These are phyloP conservation scores for Orbilia oligospora DNA, from an alignment of 2,329 filamentous ascomycete genomes.

Conservation along the genomic window DNA sequence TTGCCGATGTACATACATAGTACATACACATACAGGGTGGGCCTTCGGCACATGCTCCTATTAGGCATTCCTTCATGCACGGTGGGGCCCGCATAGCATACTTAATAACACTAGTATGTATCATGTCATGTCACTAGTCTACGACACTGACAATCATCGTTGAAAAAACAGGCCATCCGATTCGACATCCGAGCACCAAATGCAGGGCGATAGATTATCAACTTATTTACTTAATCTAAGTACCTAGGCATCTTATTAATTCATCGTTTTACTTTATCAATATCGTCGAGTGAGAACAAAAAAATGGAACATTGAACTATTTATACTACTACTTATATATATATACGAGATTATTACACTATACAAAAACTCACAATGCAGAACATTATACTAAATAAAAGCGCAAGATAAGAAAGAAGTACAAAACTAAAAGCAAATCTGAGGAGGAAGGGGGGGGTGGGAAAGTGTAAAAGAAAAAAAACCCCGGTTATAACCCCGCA, in stretches of 20 bases:
- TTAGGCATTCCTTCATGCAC: constrained; percentile 31
- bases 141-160: constrained; percentile 1
- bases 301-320: not conserved
- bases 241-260: too few species aligned
- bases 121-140: constrained; percentile 9
- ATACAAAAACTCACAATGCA: constrained; percentile 15
- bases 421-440: not conserved
- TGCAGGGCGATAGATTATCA: constrained; percentile 17
- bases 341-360: constrained; percentile 31
- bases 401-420: not conserved
- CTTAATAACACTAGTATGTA: too few species aligned
- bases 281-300: too few species aligned
- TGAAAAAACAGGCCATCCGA: constrained; percentile 45
- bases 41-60: constrained; percentile 36
- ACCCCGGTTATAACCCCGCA: constrained; percentile 7
- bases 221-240: too few species aligned
- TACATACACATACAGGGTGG: too few species aligned
- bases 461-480: not conserved
- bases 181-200: constrained; percentile 52
- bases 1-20: constrained; percentile 73
- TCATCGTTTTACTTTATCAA: too few species aligned
- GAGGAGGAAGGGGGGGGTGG: not conserved
- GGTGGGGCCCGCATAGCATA: constrained; percentile 42
- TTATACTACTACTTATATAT: constrained; percentile 20
- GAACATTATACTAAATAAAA: not conserved